Base-by-base conservation (phyloP, 352 stramenopile genomes). In the Globisporangium barbulae region DNA sequence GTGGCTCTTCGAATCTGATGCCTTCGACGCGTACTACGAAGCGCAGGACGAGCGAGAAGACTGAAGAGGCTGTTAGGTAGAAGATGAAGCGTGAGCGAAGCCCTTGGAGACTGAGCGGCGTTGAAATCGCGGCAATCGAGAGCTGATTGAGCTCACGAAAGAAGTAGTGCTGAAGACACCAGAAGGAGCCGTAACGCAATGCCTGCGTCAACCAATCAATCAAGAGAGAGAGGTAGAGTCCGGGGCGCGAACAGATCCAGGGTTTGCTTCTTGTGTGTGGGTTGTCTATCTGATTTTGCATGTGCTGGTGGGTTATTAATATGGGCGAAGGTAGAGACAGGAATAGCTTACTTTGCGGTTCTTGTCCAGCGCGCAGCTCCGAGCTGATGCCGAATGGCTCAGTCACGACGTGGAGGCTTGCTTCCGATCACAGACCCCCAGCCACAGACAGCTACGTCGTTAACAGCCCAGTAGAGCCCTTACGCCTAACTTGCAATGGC, bases 1-100 rank as follows among this genome's bases (percentile, higher is more conserved):
- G 35, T 99, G 97, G 97, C 79, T 99, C 22, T 64, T 53, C 30
- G 65, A 68, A 5, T 6, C 30, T 3, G 58, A 62, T 8, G 58
- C 33, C 10, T 28, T 64, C 19, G 59, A 61, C 37, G 62, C 31
- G 25, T 53, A 68, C 37, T 55, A 54, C 2, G 66, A 77, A 22
- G 49, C 57, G 28, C 60, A 53, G 21, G 63, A 62, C 12, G 60
- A 67, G 28, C 30, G 65, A 65, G 61, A 64, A 30, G 28, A 59
- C 6, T 54, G 41, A 22, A 45, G 52, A 37, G 3, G 35, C 19
- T 22, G 44, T 9, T 58, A 62, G 28, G 5, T 54, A 66, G 53
- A 67, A 7, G 10, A 19, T 4, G 22, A 57, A 48, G n/a, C 25
- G 53, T 15, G 41, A 47, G 41, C 41, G 42, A 48, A 21, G 42